Evolutionary conservation across 2,329 filamentous ascomycete genomes (phyloP), one percentile per base, ranked within the genome.

Genomic region (Penicillium corylophilum): DNA sequence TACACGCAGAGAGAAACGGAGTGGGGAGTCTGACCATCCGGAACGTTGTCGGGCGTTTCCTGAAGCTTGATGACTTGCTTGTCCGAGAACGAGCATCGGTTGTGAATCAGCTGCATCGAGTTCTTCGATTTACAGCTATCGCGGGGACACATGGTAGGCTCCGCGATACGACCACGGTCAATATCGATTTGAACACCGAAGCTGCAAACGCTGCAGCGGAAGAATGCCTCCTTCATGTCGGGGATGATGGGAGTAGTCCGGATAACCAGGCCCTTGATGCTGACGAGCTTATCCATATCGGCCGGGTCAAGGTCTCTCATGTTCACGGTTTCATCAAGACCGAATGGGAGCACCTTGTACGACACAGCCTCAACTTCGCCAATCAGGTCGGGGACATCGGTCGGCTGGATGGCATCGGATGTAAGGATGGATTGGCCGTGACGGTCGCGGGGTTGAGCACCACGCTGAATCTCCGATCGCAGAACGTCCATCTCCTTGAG

Each of bases 11-110:
- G 84, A 0, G 93, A 96, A 23, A 99, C 94, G 0, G 93, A 96
- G 73, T 99, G 94, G 13, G 94, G 94, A 18, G 94, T 99, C 74
- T 99, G 94, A 16, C 94, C 94, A 60, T 96, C 88, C 44, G 94
- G 94, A 16, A 99, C 88, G 33, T 85, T 90, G 71, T 99, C 94
- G 0, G 94, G 94, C 0, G 94, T 99, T 73, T 99, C 94, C 73
- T 99, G 94, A 36, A 99, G 80, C 72, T 99, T 99, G 75, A 99
- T 96, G 53, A 99, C 90, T 71, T 99, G 94, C 77, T 99, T 99
- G 71, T 99, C 94, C 49, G 92, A 88, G 66, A 99, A 99, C 8
- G 84, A 83, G 62, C 91, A 97, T 54, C 94, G 87, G 73, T 99
- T 99, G 78, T 99, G 94, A 18, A 97, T 82, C 61, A 99, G 95